phyloP scores from a whole-genome alignment of 345 rosid genomes.

The Pugionium dolabratum region DNA sequence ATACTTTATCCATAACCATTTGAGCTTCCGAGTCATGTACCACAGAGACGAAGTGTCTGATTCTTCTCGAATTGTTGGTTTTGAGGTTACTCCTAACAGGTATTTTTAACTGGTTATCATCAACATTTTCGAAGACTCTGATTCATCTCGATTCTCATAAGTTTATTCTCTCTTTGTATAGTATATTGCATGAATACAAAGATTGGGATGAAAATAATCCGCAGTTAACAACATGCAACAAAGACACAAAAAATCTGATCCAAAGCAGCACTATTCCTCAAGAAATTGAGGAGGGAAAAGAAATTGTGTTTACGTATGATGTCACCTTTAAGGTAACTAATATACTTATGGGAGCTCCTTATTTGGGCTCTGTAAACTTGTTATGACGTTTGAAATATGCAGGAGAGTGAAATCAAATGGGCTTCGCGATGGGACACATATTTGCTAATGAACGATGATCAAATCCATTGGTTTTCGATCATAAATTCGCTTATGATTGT shows the following conservation, averaged over 20 bases:
- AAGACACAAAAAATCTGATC: constrained; percentile 75
- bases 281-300: constrained; percentile 68
- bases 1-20: constrained; percentile 86
- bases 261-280: constrained; percentile 85
- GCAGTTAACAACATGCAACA: constrained; percentile 83
- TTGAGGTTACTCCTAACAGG: constrained; percentile 95
- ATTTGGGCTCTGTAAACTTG: neutral
- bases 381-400: constrained; percentile 18
- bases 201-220: constrained; percentile 85
- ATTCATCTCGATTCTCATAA: neutral
- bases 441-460: constrained; percentile 93
- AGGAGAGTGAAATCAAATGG: constrained; percentile 97
- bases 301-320: constrained; percentile 85
- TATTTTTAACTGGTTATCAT: constrained; percentile 27
- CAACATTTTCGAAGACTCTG: neutral
- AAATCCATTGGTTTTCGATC: constrained; percentile 96
- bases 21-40: constrained; percentile 90
- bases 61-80: constrained; percentile 90
- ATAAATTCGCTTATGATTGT: constrained; percentile 96
- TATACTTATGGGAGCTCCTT: neutral
- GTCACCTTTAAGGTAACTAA: constrained; percentile 75
- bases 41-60: constrained; percentile 78
- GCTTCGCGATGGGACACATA: constrained; percentile 99
- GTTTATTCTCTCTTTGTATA: constrained; percentile 36
- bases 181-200: constrained; percentile 91